Evolutionary conservation across 129 eudicot species (phyloP).

Genomic region (Dittrichia graveolens): DNA sequence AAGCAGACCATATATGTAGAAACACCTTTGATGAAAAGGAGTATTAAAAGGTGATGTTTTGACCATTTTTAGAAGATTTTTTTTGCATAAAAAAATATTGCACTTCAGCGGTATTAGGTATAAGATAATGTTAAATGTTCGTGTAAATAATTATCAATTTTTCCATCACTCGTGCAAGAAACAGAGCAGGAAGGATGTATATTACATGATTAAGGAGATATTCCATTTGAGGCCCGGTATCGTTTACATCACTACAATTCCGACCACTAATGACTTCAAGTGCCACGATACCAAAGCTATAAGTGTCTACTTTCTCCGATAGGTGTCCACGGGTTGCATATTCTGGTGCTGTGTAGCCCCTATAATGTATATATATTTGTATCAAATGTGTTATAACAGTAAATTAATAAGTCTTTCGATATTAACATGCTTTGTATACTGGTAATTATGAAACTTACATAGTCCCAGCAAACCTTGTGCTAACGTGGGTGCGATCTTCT

Average conservation of each 20-base stretch:
- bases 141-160: background rate
- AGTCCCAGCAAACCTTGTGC: conserved; percentile 72
- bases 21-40: background rate
- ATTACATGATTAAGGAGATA: conserved; percentile 59
- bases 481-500: conserved; percentile 56
- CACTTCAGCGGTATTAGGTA: background rate
- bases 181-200: background rate
- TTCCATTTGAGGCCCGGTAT: conserved; percentile 30
- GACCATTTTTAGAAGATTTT: background rate
- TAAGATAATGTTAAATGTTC: background rate
- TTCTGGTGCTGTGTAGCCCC: conserved; percentile 75
- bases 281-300: conserved; percentile 56
- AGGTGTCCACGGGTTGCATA: conserved; percentile 57
- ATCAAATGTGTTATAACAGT: background rate
- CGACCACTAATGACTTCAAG: conserved; percentile 60
- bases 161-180: background rate
- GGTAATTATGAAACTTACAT: conserved; percentile 40
- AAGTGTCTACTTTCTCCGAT: conserved; percentile 57
- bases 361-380: conserved; percentile 6
- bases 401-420: background rate
- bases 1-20: background rate
- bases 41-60: background rate
- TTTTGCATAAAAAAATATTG: background rate
- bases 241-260: conserved; percentile 40
- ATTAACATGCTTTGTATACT: background rate